Conservation (phyloP, 1,284 basidiomycete species). For the Afroboletus lepidellus region DNA sequence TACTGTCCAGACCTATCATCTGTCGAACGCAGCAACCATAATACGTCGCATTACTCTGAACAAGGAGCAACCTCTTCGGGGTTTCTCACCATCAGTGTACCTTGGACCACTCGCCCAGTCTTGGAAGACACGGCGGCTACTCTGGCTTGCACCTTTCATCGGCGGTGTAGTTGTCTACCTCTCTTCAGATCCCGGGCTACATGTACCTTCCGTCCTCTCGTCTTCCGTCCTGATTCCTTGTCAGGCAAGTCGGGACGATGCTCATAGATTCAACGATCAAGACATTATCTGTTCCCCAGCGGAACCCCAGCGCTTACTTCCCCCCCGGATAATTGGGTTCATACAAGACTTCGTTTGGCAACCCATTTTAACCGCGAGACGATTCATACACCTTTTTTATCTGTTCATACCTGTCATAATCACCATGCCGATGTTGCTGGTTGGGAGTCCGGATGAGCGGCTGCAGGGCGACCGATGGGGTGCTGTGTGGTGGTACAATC, state of each 20-base stretch:
- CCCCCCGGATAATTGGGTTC: constrained; percentile 42
- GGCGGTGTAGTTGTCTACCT: constrained; percentile 54
- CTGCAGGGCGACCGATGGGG: constrained; percentile 77
- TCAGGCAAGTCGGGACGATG: constrained; percentile 30
- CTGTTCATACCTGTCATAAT: constrained; percentile 90
- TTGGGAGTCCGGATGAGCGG: constrained; percentile 60
- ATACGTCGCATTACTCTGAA: constrained; percentile 6
- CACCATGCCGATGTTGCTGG: constrained; percentile 79
- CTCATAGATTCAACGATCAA: constrained; percentile 21
- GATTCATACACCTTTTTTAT: constrained; percentile 82
- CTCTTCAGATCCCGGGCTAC: constrained; percentile 39
- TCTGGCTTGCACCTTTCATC: constrained; percentile 57
- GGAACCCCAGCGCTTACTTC: constrained; percentile 52
- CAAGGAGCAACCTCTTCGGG: constrained; percentile 3
- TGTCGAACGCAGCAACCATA: background rate
- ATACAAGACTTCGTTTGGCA: constrained; percentile 71
- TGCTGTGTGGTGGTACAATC: constrained; percentile 93
- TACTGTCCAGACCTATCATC: background rate
- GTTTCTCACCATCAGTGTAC: constrained; percentile 13
- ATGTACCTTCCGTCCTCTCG: constrained; percentile 49
- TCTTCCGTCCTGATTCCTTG: constrained; percentile 67
- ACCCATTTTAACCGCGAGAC: constrained; percentile 78
- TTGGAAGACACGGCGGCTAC: constrained; percentile 32
- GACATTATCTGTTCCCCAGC: constrained; percentile 59
- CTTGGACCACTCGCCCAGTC: constrained; percentile 25